These are phyloP conservation scores for Nitzschia sp. DNA, from an alignment of 108 stramenopile species.

Conservation along the genomic window DNA sequence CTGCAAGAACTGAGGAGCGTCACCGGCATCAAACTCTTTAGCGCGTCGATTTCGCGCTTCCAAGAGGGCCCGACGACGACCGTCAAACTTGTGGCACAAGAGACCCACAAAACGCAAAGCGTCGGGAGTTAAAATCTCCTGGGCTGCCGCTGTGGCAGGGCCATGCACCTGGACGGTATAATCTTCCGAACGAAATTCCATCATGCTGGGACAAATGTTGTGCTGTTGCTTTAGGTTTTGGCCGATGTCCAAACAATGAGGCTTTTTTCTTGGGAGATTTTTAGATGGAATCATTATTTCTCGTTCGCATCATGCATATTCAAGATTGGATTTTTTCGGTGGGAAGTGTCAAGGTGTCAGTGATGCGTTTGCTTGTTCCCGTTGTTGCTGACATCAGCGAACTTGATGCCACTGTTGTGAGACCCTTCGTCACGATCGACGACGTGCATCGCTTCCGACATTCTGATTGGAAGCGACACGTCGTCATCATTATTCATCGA, in stretches of 20 bases:
- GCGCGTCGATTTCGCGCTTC: constrained; percentile 52
- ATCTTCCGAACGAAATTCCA: constrained; percentile 67
- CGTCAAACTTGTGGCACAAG: constrained; percentile 73
- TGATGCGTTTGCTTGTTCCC: neutral
- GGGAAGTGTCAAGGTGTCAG: too few relatives aligned
- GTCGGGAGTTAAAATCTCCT: constrained; percentile 74
- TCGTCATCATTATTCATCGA: too few relatives aligned
- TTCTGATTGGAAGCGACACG: too few relatives aligned
- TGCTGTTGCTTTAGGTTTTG: neutral
- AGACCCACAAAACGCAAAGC: constrained; percentile 81
- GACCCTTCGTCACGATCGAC: neutral
- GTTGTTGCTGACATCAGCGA: neutral
- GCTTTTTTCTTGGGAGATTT: neutral
- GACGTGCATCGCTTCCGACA: neutral
- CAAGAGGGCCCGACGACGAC: constrained; percentile 65
- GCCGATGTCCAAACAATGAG: neutral
- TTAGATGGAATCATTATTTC: neutral
- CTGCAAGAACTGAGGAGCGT: constrained; percentile 64
- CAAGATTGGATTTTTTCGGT: neutral
- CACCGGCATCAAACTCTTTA: constrained; percentile 76
- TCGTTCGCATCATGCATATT: neutral
- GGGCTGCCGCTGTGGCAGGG: constrained; percentile 65
- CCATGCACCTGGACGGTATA: constrained; percentile 71
- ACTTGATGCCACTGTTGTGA: neutral
- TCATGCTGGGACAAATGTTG: constrained; percentile 39